Percentiles rank a stretch among this genome's conserved stretches.
phyloP scores from a whole-genome alignment of 805 yeast genomes.

The Lachancea waltii region DNA sequence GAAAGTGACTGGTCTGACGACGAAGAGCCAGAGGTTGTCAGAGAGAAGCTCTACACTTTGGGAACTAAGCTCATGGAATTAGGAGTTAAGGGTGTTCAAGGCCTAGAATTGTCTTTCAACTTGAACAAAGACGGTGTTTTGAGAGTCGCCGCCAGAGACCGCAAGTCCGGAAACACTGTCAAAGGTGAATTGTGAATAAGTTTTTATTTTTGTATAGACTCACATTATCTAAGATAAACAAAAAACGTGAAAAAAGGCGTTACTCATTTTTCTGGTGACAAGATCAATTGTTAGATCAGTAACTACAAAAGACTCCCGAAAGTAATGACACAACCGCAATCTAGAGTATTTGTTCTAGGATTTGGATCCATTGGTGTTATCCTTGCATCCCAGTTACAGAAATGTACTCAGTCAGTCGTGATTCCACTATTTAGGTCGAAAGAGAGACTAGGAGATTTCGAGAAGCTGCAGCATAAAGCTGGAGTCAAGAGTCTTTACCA shows the following conservation, averaged over 20 bases:
- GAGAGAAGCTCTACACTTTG: constrained; percentile 66
- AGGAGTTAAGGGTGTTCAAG: constrained; percentile 61
- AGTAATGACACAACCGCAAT: constrained; percentile 16
- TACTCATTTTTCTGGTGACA: too few species aligned
- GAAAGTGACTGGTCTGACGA: constrained; percentile 48
- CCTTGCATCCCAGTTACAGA: constrained; percentile 24
- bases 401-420: constrained; percentile 18
- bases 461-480: constrained; percentile 16
- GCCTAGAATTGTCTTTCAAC: constrained; percentile 54
- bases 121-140: constrained; percentile 56
- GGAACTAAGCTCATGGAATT: constrained; percentile 73
- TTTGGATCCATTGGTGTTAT: constrained; percentile 34
- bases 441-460: constrained; percentile 22
- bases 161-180: constrained; percentile 49
- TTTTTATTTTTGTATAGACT: too few species aligned
- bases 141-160: constrained; percentile 57
- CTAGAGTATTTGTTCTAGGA: constrained; percentile 29
- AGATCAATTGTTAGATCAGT: neutral
- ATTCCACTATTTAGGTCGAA: constrained; percentile 30
- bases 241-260: too few species aligned
- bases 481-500: constrained; percentile 22
- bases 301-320: neutral
- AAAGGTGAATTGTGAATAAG: constrained; percentile 42
- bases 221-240: neutral
- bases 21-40: constrained; percentile 85